Evolutionary conservation across 495 filamentous ascomycete genomes (phyloP).

Genomic region (Staphylotrichum tortipilum): DNA sequence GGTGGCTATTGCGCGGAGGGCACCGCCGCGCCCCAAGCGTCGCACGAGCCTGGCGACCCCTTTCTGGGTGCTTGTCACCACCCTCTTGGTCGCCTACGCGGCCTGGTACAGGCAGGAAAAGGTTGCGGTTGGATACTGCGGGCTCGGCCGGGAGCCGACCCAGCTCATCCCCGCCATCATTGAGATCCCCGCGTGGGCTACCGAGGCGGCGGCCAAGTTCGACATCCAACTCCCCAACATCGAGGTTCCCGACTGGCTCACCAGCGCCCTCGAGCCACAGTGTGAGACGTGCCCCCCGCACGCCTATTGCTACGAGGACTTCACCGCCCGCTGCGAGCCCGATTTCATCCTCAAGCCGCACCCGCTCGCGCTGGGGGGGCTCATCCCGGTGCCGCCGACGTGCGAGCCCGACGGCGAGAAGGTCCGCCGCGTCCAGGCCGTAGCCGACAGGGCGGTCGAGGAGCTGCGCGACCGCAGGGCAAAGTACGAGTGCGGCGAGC

Average conservation of each 20-base stretch:
- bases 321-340: conserved; percentile 69
- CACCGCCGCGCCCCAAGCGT: conserved; percentile 5
- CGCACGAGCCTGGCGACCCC: conserved; percentile 37
- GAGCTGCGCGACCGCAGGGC: conserved; percentile 79
- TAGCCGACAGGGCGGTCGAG: conserved; percentile 81
- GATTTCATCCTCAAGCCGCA: conserved; percentile 82
- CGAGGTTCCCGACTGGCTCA: conserved; percentile 56
- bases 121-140: conserved; percentile 88
- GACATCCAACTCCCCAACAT: conserved; percentile 31
- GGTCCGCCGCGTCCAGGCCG: conserved; percentile 71
- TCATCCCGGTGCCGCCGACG: conserved; percentile 79
- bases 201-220: conserved; percentile 29
- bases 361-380: conserved; percentile 69
- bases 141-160: conserved; percentile 57
- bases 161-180: conserved; percentile 37
- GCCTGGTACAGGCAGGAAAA: conserved; percentile 91
- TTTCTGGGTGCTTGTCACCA: conserved; percentile 56
- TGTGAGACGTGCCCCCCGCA: conserved; percentile 91
- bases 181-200: conserved; percentile 37
- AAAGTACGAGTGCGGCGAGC: conserved; percentile 81
- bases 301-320: conserved; percentile 75
- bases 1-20: conserved; percentile 20
- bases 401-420: conserved; percentile 95
- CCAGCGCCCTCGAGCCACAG: conserved; percentile 58
- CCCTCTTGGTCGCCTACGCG: conserved; percentile 61